Evolutionary conservation across 2,329 filamentous ascomycete species (phyloP).

Genomic region (Stemphylium lycopersici): DNA sequence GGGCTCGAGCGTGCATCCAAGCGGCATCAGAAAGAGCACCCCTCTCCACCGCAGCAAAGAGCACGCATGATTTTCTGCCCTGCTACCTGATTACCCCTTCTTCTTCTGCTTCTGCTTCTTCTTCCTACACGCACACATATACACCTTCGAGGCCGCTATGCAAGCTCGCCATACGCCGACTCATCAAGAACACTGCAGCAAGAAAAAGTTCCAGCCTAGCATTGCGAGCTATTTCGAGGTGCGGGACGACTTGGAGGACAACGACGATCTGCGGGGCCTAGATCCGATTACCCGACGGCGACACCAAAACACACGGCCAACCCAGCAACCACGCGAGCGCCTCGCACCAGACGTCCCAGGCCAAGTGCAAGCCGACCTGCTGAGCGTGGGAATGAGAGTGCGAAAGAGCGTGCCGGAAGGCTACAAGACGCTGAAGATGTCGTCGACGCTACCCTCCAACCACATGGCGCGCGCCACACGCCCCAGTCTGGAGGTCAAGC

Average conservation of each 20-base stretch:
- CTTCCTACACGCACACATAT: neutral
- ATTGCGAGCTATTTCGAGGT: conserved; percentile 53
- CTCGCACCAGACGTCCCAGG: conserved; percentile 63
- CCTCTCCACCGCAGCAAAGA: conserved; percentile 13
- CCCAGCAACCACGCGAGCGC: conserved; percentile 17
- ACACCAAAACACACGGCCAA: conserved; percentile 23
- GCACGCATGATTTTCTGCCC: conserved; percentile 8
- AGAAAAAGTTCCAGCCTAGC: conserved; percentile 54
- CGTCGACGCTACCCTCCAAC: conserved; percentile 28
- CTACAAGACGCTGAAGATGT: conserved; percentile 75
- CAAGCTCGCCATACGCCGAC: conserved; percentile 21
- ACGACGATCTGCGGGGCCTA: conserved; percentile 34
- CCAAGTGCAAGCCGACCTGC: conserved; percentile 77
- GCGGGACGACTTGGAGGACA: conserved; percentile 27
- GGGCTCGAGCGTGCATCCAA: conserved; percentile 30
- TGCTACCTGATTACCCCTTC: neutral
- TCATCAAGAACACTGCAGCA: conserved; percentile 42
- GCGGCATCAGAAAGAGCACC: conserved; percentile 25
- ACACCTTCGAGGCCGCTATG: conserved; percentile 14
- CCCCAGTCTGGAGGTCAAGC: conserved; percentile 30
- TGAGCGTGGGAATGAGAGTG: conserved; percentile 91
- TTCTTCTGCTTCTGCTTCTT: neutral
- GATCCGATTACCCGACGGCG: conserved; percentile 33
- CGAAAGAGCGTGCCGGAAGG: conserved; percentile 93
- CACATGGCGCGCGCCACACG: conserved; percentile 34